A percentile compares a stretch with the other conserved stretches of the same genome.
These are phyloP conservation scores for Leccinum pseudoinsigne DNA, from an alignment of 1,284 basidiomycete genomes.

Conservation along the genomic window DNA sequence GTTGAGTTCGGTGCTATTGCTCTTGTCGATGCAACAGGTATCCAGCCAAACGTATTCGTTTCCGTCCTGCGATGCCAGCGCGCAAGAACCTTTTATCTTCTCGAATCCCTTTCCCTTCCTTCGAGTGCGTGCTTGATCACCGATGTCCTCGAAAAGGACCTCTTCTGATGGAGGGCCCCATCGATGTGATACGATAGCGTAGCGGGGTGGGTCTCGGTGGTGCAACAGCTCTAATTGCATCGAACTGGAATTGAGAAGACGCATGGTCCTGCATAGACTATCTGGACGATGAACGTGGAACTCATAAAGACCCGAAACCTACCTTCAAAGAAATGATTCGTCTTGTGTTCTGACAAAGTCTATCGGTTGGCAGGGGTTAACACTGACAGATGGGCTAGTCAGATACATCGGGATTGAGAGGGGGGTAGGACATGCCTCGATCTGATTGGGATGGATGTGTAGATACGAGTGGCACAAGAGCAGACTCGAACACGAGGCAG, in stretches of 20 bases:
- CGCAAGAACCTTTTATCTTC: slow-evolving; percentile 25
- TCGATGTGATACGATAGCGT: slow-evolving; percentile 30
- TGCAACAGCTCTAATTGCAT: slow-evolving; percentile 20
- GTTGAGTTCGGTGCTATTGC: slow-evolving; percentile 22
- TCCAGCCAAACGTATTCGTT: slow-evolving; percentile 29
- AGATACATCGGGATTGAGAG: not conserved
- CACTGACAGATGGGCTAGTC: not conserved
- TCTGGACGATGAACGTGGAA: not conserved
- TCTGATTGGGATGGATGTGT: not conserved
- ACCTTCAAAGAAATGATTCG: slow-evolving; percentile 2
- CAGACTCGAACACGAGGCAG: slow-evolving; percentile 6
- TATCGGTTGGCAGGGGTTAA: not conserved
- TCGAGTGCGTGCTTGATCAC: slow-evolving; percentile 2
- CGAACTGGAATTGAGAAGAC: slow-evolving; percentile 42
- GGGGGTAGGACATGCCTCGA: not conserved
- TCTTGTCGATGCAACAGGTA: slow-evolving; percentile 32
- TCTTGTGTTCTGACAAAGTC: not conserved
- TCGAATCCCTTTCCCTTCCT: slow-evolving; percentile 23
- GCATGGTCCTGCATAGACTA: slow-evolving; percentile 21
- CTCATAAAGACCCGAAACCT: not conserved
- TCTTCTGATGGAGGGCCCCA: slow-evolving; percentile 22
- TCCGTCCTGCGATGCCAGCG: slow-evolving; percentile 15
- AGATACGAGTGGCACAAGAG: not conserved
- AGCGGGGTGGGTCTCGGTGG: not conserved
- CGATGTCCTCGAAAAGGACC: slow-evolving; percentile 30